A percentile compares a stretch with the other conserved stretches of the same genome.
Conservation (phyloP, 106 monocot species). For the Dendrobium chrysotoxum region DNA sequence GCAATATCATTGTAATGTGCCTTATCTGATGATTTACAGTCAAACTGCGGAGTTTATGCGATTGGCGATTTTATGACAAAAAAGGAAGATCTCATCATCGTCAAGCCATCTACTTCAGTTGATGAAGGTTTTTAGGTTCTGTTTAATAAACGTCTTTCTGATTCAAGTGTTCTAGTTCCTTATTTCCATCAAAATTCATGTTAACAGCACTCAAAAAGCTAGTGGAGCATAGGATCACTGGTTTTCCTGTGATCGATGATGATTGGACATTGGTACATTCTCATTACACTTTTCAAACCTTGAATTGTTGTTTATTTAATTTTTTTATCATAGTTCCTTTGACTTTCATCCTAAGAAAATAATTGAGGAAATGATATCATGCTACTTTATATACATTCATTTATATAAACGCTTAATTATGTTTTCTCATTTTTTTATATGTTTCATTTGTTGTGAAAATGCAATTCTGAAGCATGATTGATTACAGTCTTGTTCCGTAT, state of each 20-base stretch:
- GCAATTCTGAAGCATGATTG: too few relatives aligned
- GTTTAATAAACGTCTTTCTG: background rate
- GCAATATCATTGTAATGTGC: background rate
- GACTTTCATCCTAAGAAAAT: background rate
- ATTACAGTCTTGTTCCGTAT: too few relatives aligned
- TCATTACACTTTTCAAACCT: slow-evolving; percentile 1
- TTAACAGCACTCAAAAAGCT: slow-evolving; percentile 68
- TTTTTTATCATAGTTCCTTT: background rate
- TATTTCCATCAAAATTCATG: slow-evolving; percentile 6
- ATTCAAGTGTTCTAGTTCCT: background rate
- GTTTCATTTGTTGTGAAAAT: too few relatives aligned
- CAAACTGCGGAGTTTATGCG: slow-evolving; percentile 28
- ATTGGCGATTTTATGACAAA: slow-evolving; percentile 81
- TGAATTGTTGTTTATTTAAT: background rate
- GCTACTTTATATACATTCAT: too few relatives aligned
- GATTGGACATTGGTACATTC: slow-evolving; percentile 67
- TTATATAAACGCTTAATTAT: too few relatives aligned
- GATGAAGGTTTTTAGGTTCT: slow-evolving; percentile 43
- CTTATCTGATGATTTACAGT: slow-evolving; percentile 18
- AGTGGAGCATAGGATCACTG: slow-evolving; percentile 71
- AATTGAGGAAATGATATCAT: background rate
- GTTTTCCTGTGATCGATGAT: slow-evolving; percentile 91
- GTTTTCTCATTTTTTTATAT: too few relatives aligned
- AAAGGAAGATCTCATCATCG: slow-evolving; percentile 42
- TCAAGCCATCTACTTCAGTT: slow-evolving; percentile 54